These are phyloP conservation scores for Dillenia turbinata DNA, from an alignment of 164 flowering plant species.

Conservation along the genomic window DNA sequence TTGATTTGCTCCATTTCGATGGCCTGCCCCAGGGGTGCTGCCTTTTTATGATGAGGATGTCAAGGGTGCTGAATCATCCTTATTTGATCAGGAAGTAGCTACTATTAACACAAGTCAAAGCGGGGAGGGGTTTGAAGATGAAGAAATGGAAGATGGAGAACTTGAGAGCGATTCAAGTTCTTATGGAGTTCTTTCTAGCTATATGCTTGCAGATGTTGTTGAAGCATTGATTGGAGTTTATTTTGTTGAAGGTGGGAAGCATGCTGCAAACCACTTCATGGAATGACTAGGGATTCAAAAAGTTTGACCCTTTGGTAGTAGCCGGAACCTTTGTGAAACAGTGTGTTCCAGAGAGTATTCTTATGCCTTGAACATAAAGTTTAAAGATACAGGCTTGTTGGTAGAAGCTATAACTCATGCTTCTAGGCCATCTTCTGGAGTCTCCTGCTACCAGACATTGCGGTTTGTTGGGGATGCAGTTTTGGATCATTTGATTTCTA, in stretches of 20 bases:
- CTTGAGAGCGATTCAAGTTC: conserved; percentile 90
- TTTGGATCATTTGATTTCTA: conserved; percentile 92
- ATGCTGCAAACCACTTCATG: conserved; percentile 91
- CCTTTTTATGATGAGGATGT: conserved; percentile 97
- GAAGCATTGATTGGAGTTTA: conserved; percentile 96
- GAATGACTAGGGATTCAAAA: conserved; percentile 90
- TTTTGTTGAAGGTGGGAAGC: conserved; percentile 94
- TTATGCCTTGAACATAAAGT: conserved; percentile 60
- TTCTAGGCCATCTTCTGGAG: conserved; percentile 95
- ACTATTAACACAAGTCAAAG: conserved; percentile 15
- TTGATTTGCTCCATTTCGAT: conserved; percentile 97
- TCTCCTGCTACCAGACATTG: conserved; percentile 91
- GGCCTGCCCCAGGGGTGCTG: conserved; percentile 99
- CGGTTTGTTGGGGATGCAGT: conserved; percentile 99
- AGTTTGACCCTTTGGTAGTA: conserved; percentile 62
- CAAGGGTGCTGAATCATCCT: conserved; percentile 57
- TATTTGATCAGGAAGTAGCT: conserved; percentile 49
- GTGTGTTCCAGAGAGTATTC: conserved; percentile 62
- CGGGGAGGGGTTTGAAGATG: conserved; percentile 48
- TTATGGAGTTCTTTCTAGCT: conserved; percentile 94
- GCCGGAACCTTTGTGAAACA: conserved; percentile 29
- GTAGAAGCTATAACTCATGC: conserved; percentile 99
- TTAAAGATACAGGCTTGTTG: conserved; percentile 57
- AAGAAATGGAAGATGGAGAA: conserved; percentile 91
- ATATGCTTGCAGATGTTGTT: conserved; percentile 96